Conservation (phyloP, 2,329 filamentous ascomycete species). For the Metarhizium robertsii region DNA sequence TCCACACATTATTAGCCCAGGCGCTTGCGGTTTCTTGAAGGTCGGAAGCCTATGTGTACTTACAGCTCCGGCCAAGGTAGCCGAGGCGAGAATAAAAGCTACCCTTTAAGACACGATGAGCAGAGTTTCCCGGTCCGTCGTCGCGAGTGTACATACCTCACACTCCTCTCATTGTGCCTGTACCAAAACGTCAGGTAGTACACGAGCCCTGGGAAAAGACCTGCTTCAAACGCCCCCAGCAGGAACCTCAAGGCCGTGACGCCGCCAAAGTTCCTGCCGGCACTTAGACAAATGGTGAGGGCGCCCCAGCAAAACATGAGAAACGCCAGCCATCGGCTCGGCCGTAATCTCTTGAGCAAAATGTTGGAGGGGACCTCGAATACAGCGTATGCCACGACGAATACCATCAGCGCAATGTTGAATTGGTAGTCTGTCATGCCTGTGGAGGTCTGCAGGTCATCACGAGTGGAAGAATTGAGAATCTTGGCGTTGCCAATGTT, state of each 20-base stretch:
- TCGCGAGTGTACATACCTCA: slow-evolving; percentile 29
- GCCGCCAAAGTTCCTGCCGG: slow-evolving; percentile 50
- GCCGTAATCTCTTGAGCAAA: slow-evolving; percentile 53
- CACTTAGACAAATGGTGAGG: slow-evolving; percentile 57
- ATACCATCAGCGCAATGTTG: slow-evolving; percentile 47
- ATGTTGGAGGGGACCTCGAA: slow-evolving; percentile 61
- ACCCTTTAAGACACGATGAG: slow-evolving; percentile 31
- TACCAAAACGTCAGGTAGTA: slow-evolving; percentile 70
- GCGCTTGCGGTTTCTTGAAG: too few species aligned
- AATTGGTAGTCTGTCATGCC: slow-evolving; percentile 53
- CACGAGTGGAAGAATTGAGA: slow-evolving; percentile 47
- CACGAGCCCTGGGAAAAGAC: slow-evolving; percentile 47
- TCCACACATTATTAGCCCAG: background rate
- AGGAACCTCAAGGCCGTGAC: slow-evolving; percentile 60
- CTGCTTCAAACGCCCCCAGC: slow-evolving; percentile 58
- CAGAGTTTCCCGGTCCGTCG: too few species aligned
- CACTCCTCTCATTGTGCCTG: slow-evolving; percentile 56
- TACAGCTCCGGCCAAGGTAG: slow-evolving; percentile 58
- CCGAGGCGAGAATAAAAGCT: slow-evolving; percentile 59
- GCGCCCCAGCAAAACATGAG: slow-evolving; percentile 60
- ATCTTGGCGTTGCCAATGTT: slow-evolving; percentile 64
- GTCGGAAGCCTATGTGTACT: slow-evolving; percentile 5
- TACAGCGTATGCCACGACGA: slow-evolving; percentile 49
- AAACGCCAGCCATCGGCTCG: slow-evolving; percentile 55
- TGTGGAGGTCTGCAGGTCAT: slow-evolving; percentile 55